Conservation (phyloP, 108 stramenopile genomes). For the Fragilariopsis cylindrus region DNA sequence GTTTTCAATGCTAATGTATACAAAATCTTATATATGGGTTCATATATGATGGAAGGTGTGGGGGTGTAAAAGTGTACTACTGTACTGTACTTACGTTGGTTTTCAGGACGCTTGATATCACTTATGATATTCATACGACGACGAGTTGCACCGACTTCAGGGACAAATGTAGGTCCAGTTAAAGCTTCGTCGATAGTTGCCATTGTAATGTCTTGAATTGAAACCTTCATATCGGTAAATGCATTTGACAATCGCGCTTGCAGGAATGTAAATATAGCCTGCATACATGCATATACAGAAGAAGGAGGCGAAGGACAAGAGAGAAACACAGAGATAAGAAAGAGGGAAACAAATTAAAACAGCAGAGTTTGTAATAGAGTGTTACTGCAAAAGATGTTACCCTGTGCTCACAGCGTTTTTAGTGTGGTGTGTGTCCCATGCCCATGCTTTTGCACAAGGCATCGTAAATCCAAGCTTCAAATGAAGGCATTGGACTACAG, state of each 20-base stretch:
- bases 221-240: background rate
- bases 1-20: too few relatives aligned
- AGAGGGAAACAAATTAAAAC: too few relatives aligned
- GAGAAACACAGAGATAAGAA: too few relatives aligned
- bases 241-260: constrained; percentile 7
- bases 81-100: background rate
- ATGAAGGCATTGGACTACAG: background rate
- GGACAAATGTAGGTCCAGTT: background rate
- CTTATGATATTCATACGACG: constrained; percentile 6
- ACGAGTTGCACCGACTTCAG: constrained; percentile 5
- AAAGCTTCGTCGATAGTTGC: constrained; percentile 3
- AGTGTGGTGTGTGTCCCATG: background rate
- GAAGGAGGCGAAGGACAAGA: too few relatives aligned
- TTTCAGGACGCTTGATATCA: background rate
- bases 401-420: background rate
- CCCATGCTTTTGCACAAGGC: background rate
- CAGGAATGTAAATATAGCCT: constrained; percentile 33
- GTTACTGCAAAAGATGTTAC: too few relatives aligned
- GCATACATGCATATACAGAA: too few relatives aligned
- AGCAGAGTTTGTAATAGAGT: too few relatives aligned
- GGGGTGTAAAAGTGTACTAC: too few relatives aligned
- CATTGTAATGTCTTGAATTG: background rate
- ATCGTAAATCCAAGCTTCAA: background rate
- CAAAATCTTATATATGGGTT: too few relatives aligned
- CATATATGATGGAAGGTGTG: too few relatives aligned